Conservation (phyloP, 352 stramenopile species). For the Globisporangium takayamanum region DNA sequence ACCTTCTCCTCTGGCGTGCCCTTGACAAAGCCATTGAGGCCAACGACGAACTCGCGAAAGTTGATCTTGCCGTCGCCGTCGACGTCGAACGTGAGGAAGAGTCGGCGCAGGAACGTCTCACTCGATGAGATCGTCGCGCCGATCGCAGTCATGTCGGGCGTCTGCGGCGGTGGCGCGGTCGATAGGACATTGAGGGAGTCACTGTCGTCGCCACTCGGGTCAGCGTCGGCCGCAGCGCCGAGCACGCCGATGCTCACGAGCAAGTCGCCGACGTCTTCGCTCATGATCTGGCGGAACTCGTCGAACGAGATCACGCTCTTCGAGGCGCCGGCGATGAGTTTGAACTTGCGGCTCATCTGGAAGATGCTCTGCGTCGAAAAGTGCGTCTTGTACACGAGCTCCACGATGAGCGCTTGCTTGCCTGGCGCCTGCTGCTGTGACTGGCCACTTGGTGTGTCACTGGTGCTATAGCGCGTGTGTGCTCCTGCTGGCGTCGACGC, state of each 20-base stretch:
- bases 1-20: slow-evolving; percentile 38
- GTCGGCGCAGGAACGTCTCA: slow-evolving; percentile 32
- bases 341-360: slow-evolving; percentile 47
- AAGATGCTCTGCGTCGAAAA: slow-evolving; percentile 43
- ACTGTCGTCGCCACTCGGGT: not conserved
- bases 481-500: not conserved
- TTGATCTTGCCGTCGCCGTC: slow-evolving; percentile 41
- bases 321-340: slow-evolving; percentile 25
- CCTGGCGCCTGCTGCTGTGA: slow-evolving; percentile 3
- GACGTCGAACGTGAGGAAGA: slow-evolving; percentile 37
- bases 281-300: slow-evolving; percentile 35
- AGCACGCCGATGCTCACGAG: slow-evolving; percentile 16
- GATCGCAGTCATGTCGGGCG: slow-evolving; percentile 22
- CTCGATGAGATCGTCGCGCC: slow-evolving; percentile 37
- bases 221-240: not conserved
- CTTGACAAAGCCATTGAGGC: slow-evolving; percentile 33
- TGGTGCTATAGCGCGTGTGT: not conserved
- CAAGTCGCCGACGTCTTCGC: slow-evolving; percentile 23
- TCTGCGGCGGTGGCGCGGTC: not conserved
- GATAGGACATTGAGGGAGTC: not conserved
- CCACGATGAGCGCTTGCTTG: slow-evolving; percentile 42
- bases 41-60: slow-evolving; percentile 45
- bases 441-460: not conserved
- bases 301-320: slow-evolving; percentile 35
- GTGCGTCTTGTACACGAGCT: slow-evolving; percentile 30